Evolutionary conservation across 306 rosid genomes (phyloP), one percentile per base, ranked within the genome.

Genomic region (Acacia confusa): DNA sequence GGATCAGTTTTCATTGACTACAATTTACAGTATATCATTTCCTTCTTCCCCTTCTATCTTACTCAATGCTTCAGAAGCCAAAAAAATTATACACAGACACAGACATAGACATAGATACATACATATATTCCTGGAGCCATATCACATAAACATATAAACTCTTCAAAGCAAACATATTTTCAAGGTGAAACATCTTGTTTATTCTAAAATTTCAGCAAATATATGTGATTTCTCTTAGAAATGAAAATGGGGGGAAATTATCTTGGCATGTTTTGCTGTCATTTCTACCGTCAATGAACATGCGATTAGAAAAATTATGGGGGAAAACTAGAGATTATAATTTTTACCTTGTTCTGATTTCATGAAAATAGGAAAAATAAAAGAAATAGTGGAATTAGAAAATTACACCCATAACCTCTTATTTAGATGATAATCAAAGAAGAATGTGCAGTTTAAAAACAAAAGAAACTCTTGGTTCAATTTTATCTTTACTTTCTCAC

Each of bases 341-440:
- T 48, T 48, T 74, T 55, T 47, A 9, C 52, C 64, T n/a, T 57
- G 30, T 73, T 45, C 47, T 55, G 55, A 80, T n/a, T 44, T 63
- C 81, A 71, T 13, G 72, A 77, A 71, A 79, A 76, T 24, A 57
- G 71, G 22, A 40, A 76, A 67, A 76, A 68, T n/a, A 70, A 48
- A 75, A 32, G 45, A 28, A 19, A 32, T 52, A 52, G 48, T 28
- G 69, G 24, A 76, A 44, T n/a, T 57, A 69, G 27, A 68, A 75
- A 80, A 53, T 57, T 30, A 74, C 17, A 60, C 27, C 48, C 16
- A 65, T 64, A 14, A 60, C 20, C 22, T 41, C 55, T 68, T 64
- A 40, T 70, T 82, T 32, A 79, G 63, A 73, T 52, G 58, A 69
- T 55, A 77, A 38, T 34, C 36, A 61, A 32, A 57, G 81, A 64